Evolutionary conservation across 495 filamentous ascomycete genomes (phyloP), one percentile per base, ranked within the genome.

Genomic region (Penicillium longicatenatum): DNA sequence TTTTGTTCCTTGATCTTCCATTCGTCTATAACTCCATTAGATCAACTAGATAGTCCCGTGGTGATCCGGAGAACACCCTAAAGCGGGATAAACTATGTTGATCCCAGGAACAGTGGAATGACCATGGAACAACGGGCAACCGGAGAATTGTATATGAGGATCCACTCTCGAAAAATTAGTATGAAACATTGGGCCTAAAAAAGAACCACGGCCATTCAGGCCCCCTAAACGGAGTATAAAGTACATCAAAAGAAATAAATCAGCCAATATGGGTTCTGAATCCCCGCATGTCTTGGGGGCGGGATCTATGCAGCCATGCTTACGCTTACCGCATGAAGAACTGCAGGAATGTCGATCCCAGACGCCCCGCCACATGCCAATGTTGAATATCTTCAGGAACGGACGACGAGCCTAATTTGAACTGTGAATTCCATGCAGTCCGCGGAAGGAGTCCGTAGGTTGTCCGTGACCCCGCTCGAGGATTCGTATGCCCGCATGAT

Each of bases 291-390:
- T 22, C 3, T 41, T 26, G 35, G 50, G 50, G 50, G 29, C 35
- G 50, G 16, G 31, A 46, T n/a, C n/a, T n/a, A n/a, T n/a, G n/a
- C n/a, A n/a, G n/a, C 39, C 5, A 58, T 37, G 37, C 42, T 43
- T 37, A 57, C 42, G 44, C 53, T 55, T 57, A 43, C 61, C 20
- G 51, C 33, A 52, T 60, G 57, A 57, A 57, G 57, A 60, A 59
- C 50, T 43, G 52, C 42, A 62, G 50, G 50, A 64, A 56, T 63
- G 67, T 35, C 54, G 67, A 69, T 69, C 67, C 19, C 31, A 48
- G 49, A 55, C 12, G 20, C 14, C 61, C 49, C 47, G n/a, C 66
- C 66, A 60, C 60, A 63, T 63, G 39, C 63, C 63, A 62, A 39
- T 14, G 12, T 6, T 26, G 35, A 54, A 33, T 50, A 41, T 39